Evolutionary conservation across 306 rosid genomes (phyloP), one percentile per base, ranked within the genome.

Genomic region (Cucumis melo): DNA sequence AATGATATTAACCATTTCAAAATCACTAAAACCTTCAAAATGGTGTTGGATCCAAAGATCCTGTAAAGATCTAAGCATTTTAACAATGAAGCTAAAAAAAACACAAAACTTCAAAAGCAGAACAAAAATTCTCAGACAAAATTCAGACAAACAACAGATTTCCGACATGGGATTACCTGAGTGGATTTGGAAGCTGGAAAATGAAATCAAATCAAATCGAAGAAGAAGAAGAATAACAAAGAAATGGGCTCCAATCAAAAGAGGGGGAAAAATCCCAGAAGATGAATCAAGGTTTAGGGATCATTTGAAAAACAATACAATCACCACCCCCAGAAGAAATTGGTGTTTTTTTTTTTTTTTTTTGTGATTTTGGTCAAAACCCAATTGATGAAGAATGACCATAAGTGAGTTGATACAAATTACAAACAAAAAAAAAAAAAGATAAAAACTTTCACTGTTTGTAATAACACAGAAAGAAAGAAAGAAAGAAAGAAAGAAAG

Each of bases 401-500:
- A 77, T 51, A 59, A 76, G 34, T 62, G 21, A 17, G n/a, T 11
- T 54, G 58, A 6, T 54, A 2, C 86, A 87, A 86, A 84, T 79
- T 78, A 83, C 88, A 91, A 86, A 89, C 84, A 32, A 32, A 27
- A 27, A 32, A 32, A 32, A 32, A 88, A 88, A 86, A 86, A 79
- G 82, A 78, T 38, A 80, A 42, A 42, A 58, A 36, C 53, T n/a
- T 21, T 61, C 41, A 80, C 70, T 36, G 39, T 61, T 50, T 51
- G 10, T 2, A 27, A 72, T 50, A 72, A 53, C 74, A n/a, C 74
- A 67, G 19, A 67, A 71, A 42, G 63, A 17, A 54, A 54, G 58
- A 54, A 29, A 71, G 20, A 32, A 32, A 54, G 58, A 54, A 29
- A 67, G 19, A 67, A 71, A 42, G 63, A 17, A 54, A 54, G 58